Conservation (phyloP, 768 basidiomycete species). For the Goffeauzyma gilvescens region DNA sequence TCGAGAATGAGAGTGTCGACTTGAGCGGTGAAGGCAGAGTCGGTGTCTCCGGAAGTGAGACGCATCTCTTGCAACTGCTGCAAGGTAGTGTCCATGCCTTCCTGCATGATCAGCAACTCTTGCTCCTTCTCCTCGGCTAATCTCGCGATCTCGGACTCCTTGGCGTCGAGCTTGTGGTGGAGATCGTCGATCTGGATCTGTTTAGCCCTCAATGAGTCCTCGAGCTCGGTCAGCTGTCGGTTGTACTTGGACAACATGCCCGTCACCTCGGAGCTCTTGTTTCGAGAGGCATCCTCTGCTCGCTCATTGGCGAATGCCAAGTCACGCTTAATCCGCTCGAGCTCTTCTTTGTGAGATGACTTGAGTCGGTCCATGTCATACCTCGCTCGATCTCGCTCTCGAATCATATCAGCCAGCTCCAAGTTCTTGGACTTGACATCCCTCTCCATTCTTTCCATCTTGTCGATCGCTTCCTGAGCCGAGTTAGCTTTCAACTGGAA, state of each 20-base stretch:
- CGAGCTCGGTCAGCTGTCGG: conserved; percentile 84
- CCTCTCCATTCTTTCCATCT: conserved; percentile 96
- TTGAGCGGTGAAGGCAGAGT: conserved; percentile 85
- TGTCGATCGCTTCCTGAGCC: conserved; percentile 91
- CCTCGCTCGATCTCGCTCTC: conserved; percentile 84
- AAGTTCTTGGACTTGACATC: conserved; percentile 97
- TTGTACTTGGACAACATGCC: conserved; percentile 79
- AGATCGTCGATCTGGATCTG: conserved; percentile 94
- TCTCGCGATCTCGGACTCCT: conserved; percentile 55
- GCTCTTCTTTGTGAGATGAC: conserved; percentile 81
- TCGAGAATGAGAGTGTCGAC: conserved; percentile 93
- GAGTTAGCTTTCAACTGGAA: conserved; percentile 96
- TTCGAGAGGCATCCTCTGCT: conserved; percentile 78
- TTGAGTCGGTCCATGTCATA: conserved; percentile 90
- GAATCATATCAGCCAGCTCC: conserved; percentile 95
- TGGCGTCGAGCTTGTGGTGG: conserved; percentile 55
- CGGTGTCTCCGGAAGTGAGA: conserved; percentile 61
- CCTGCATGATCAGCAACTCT: conserved; percentile 85
- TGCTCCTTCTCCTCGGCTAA: conserved; percentile 89
- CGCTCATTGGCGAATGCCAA: conserved; percentile 88
- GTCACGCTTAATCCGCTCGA: conserved; percentile 79
- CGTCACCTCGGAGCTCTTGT: conserved; percentile 85
- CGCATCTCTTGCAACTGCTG: conserved; percentile 70
- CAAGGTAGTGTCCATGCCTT: conserved; percentile 81
- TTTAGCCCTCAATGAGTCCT: conserved; percentile 83